A percentile compares a stretch with the other conserved stretches of the same genome.
Conservation (phyloP, 2,329 filamentous ascomycete species). For the Pseudodiploospora longispora region DNA sequence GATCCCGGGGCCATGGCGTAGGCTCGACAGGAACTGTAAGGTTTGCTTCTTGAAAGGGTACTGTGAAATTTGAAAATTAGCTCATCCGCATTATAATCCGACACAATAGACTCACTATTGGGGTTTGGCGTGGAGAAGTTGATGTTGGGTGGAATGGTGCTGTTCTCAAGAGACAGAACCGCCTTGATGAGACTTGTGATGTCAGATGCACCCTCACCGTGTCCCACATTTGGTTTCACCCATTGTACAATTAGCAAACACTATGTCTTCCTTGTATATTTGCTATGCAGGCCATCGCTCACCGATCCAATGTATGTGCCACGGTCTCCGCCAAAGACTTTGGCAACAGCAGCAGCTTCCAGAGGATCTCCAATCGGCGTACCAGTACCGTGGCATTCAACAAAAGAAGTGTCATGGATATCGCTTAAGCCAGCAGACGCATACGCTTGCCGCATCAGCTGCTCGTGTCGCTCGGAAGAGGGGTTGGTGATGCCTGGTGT, state of each 20-base stretch:
- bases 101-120: not conserved
- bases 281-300: not conserved
- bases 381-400: slow-evolving; percentile 34
- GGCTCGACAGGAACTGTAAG: not conserved
- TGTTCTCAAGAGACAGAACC: not conserved
- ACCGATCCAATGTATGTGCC: not conserved
- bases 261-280: not conserved
- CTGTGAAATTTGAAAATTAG: not conserved
- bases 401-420: slow-evolving; percentile 19
- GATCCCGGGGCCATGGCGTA: not conserved
- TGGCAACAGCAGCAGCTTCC: slow-evolving; percentile 26
- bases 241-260: slow-evolving; percentile 13
- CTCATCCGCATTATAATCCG: not conserved
- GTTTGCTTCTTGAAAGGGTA: not conserved
- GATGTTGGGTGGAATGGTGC: not conserved
- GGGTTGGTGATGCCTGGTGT: slow-evolving; percentile 34
- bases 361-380: slow-evolving; percentile 29
- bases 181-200: not conserved
- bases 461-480: slow-evolving; percentile 22
- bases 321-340: slow-evolving; percentile 16
- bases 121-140: not conserved
- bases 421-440: slow-evolving; percentile 17
- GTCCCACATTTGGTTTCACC: not conserved
- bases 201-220: not conserved
- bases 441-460: slow-evolving; percentile 24